Conservation (phyloP, 148 eudicot species). For the Dysphania ambrosioides region DNA sequence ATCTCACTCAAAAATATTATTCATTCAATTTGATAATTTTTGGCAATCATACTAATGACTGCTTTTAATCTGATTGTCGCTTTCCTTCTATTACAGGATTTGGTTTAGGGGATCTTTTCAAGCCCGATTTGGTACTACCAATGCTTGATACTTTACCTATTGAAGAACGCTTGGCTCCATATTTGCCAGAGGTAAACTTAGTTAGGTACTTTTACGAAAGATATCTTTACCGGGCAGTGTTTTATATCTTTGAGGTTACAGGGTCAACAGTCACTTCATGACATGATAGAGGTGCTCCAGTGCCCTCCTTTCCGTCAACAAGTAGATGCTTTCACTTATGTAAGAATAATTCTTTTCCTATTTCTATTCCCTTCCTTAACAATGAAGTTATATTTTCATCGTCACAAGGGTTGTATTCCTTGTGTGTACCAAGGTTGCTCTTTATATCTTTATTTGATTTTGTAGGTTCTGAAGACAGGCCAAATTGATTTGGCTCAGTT, state of each 20-base stretch:
- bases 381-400: background rate
- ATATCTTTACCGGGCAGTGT: constrained; percentile 4
- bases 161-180: constrained; percentile 63
- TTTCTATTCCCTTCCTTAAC: background rate
- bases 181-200: constrained; percentile 78
- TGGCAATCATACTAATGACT: background rate
- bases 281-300: constrained; percentile 77
- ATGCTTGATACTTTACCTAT: constrained; percentile 62
- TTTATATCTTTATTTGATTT: constrained; percentile 9
- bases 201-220: constrained; percentile 1
- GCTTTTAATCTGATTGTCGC: background rate
- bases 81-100: constrained; percentile 49
- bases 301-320: constrained; percentile 98
- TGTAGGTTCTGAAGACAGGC: constrained; percentile 87
- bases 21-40: background rate
- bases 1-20: background rate
- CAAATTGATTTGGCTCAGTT: constrained; percentile 93
- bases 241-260: constrained; percentile 29
- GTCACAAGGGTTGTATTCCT: background rate
- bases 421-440: background rate
- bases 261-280: constrained; percentile 73
- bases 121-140: constrained; percentile 74
- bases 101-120: constrained; percentile 91
- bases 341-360: constrained; percentile 32
- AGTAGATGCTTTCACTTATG: constrained; percentile 95